phyloP scores from a whole-genome alignment of 345 rosid species.

The Euphorbia lathyris region DNA sequence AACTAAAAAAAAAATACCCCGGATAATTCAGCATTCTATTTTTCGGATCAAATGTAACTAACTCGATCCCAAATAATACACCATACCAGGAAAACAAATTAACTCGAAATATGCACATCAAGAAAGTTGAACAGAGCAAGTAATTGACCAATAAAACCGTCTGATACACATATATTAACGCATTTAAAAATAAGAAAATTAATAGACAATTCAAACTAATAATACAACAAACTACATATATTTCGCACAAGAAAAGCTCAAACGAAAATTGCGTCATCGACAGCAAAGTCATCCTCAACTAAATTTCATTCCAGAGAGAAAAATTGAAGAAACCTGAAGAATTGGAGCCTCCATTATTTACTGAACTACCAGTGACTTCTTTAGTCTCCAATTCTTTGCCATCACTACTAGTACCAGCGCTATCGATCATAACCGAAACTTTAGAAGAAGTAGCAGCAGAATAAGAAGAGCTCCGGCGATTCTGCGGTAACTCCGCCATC shows the following conservation, averaged over 20 bases:
- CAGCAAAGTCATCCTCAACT: background rate
- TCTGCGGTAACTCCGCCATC: constrained; percentile 52
- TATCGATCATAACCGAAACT: constrained; percentile 34
- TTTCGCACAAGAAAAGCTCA: background rate
- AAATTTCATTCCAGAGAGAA: background rate
- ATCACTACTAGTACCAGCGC: constrained; percentile 28
- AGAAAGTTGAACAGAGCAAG: background rate
- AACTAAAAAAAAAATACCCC: background rate
- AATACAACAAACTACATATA: background rate
- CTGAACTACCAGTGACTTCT: constrained; percentile 29
- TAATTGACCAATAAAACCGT: background rate
- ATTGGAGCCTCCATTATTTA: constrained; percentile 23
- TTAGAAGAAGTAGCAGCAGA: constrained; percentile 37
- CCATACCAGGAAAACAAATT: background rate
- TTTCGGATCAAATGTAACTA: background rate
- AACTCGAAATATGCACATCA: background rate
- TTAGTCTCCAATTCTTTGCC: constrained; percentile 31
- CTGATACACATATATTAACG: background rate
- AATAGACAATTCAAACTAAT: background rate
- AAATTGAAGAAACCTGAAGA: constrained; percentile 37
- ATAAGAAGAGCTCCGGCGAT: constrained; percentile 26
- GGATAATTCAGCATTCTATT: background rate
- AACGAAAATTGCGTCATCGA: background rate
- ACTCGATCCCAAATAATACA: background rate
- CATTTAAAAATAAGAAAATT: background rate